Conservation (phyloP, 2,329 filamentous ascomycete species). For the Nemania sp. region DNA sequence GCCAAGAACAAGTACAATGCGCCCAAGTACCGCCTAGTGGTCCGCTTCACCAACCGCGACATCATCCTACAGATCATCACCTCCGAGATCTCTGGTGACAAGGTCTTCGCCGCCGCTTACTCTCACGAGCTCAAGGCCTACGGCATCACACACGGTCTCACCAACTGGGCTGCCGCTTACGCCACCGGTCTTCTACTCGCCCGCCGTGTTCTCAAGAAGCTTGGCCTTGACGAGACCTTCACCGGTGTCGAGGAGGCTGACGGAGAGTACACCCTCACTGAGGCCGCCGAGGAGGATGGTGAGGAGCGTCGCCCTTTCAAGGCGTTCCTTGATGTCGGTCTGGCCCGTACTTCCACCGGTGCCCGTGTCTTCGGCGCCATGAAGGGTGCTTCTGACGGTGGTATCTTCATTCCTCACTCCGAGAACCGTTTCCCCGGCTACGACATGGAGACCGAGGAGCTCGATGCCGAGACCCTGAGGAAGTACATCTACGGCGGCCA, state of each 20-base stretch:
- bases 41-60: constrained; percentile 99
- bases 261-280: constrained; percentile 94
- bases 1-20: constrained; percentile 99
- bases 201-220: constrained; percentile 95
- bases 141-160: constrained; percentile 96
- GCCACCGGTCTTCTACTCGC: constrained; percentile 94
- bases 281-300: constrained; percentile 88
- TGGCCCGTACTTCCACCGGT: constrained; percentile 95
- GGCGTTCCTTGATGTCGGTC: constrained; percentile 97
- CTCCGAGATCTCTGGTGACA: constrained; percentile 96
- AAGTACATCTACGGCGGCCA: constrained; percentile 99
- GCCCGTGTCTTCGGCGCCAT: constrained; percentile 98
- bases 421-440: constrained; percentile 99
- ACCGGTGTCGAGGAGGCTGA: constrained; percentile 94
- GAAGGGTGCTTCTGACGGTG: constrained; percentile 99
- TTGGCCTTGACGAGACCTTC: constrained; percentile 91
- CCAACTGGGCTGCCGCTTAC: constrained; percentile 99
- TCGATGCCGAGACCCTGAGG: constrained; percentile 94
- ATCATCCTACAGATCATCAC: constrained; percentile 97
- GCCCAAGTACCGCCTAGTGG: constrained; percentile 99
- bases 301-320: constrained; percentile 98
- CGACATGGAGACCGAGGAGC: constrained; percentile 97
- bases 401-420: constrained; percentile 95
- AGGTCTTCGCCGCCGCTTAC: constrained; percentile 92
- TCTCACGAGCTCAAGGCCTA: constrained; percentile 97